Evolutionary conservation across 495 filamentous ascomycete species (phyloP).

Genomic region (Collariella sp.): DNA sequence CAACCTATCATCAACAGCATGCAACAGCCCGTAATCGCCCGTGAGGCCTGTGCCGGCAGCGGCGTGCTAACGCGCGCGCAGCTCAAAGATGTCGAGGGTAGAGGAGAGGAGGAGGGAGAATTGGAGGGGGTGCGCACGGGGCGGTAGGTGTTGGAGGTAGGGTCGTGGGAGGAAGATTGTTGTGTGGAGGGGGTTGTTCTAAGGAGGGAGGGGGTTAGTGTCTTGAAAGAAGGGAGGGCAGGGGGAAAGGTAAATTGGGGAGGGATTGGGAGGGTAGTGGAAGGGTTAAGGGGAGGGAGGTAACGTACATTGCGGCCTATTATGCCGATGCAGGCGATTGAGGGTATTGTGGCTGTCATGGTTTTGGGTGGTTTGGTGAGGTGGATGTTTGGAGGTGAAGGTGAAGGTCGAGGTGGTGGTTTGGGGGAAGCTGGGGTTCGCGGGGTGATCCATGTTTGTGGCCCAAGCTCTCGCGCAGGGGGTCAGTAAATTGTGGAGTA

Average conservation of each 20-base stretch:
- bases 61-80: constrained; percentile 57
- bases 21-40: constrained; percentile 84
- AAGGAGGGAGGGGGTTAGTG: constrained; percentile 10
- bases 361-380: not conserved
- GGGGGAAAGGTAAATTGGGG: not conserved
- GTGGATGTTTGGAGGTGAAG: not conserved
- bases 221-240: not conserved
- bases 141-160: constrained; percentile 32
- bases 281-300: not conserved
- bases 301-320: constrained; percentile 76
- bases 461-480: not conserved
- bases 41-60: constrained; percentile 44
- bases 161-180: constrained; percentile 64
- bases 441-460: too few species aligned
- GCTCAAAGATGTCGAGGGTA: constrained; percentile 88
- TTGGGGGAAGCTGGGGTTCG: not conserved
- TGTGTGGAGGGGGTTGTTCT: constrained; percentile 97
- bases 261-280: not conserved
- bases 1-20: constrained; percentile 84
- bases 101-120: constrained; percentile 87
- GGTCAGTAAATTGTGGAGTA: not conserved
- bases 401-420: not conserved
- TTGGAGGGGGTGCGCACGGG: constrained; percentile 59
- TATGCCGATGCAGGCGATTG: constrained; percentile 84
- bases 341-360: constrained; percentile 49